Conservation (phyloP, 257 asterid species). For the Thymus quinquecostatus region DNA sequence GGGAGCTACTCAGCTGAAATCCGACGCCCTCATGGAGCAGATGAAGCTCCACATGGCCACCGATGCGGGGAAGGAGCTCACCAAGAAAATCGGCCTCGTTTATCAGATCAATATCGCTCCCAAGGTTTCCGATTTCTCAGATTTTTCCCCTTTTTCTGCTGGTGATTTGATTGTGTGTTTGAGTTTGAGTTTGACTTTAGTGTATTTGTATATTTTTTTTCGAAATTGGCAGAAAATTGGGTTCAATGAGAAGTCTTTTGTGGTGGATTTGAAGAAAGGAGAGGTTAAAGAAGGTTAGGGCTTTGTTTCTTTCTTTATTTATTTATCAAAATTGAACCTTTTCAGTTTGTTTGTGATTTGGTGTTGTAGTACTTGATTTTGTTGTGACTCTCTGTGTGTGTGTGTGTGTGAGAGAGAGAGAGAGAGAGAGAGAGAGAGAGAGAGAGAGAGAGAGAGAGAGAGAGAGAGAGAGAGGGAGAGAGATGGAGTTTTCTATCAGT, state of each 20-base stretch:
- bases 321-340: background rate
- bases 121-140: slow-evolving; percentile 50
- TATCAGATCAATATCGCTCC: slow-evolving; percentile 93
- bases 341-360: slow-evolving; percentile 13
- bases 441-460: background rate
- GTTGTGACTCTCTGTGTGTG: background rate
- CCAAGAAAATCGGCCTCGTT: slow-evolving; percentile 80
- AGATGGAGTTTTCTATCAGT: background rate
- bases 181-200: background rate
- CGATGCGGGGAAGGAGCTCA: slow-evolving; percentile 75
- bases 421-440: background rate
- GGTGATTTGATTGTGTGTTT: background rate
- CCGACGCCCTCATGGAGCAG: slow-evolving; percentile 82
- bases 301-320: slow-evolving; percentile 9
- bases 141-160: background rate
- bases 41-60: slow-evolving; percentile 82
- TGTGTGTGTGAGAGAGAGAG: no score
- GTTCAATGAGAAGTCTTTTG: slow-evolving; percentile 72
- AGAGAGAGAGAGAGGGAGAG: background rate
- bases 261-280: slow-evolving; percentile 95
- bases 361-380: slow-evolving; percentile 19
- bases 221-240: slow-evolving; percentile 64
- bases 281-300: slow-evolving; percentile 83
- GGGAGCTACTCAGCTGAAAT: slow-evolving; percentile 53
- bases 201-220: background rate